phyloP scores from a whole-genome alignment of 1,139 yeast species.

The Hemisphaericaspora xylanilytica region DNA sequence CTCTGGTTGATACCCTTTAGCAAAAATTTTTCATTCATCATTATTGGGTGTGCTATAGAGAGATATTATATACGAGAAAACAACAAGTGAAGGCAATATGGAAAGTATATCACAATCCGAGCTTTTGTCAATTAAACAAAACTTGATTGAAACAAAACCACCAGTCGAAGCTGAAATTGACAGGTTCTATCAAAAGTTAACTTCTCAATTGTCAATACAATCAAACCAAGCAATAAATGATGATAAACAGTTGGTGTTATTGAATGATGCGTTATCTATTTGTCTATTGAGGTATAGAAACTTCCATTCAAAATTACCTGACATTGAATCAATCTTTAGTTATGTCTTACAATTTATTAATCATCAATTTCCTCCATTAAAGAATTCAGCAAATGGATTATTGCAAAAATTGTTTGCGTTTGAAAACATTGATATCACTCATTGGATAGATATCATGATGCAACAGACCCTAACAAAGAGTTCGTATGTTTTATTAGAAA shows the following conservation, averaged over 20 bases:
- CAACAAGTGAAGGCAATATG: not conserved
- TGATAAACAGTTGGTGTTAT: constrained; percentile 17
- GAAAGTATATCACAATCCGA: constrained; percentile 19
- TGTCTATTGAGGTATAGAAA: constrained; percentile 55
- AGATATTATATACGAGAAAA: not conserved
- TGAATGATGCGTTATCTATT: constrained; percentile 61
- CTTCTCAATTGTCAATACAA: constrained; percentile 4
- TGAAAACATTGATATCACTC: constrained; percentile 3
- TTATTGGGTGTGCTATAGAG: too few relatives aligned
- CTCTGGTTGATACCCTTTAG: too few relatives aligned
- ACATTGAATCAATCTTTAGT: constrained; percentile 30
- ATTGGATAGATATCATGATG: constrained; percentile 13
- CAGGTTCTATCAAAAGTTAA: constrained; percentile 1
- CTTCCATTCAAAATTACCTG: constrained; percentile 2
- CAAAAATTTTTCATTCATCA: too few relatives aligned
- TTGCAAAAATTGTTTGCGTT: constrained; percentile 46
- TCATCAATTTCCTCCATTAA: constrained; percentile 67
- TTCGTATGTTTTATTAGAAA: constrained; percentile 30
- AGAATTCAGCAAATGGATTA: constrained; percentile 63
- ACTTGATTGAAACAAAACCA: constrained; percentile 10
- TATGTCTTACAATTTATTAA: constrained; percentile 69
- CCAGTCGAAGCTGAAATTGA: constrained; percentile 7
- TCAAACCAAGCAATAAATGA: constrained; percentile 6
- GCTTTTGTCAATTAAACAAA: constrained; percentile 7
- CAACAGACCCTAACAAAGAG: constrained; percentile 8